phyloP scores from a whole-genome alignment of 345 rosid species.

The Bretschneidera sinensis region DNA sequence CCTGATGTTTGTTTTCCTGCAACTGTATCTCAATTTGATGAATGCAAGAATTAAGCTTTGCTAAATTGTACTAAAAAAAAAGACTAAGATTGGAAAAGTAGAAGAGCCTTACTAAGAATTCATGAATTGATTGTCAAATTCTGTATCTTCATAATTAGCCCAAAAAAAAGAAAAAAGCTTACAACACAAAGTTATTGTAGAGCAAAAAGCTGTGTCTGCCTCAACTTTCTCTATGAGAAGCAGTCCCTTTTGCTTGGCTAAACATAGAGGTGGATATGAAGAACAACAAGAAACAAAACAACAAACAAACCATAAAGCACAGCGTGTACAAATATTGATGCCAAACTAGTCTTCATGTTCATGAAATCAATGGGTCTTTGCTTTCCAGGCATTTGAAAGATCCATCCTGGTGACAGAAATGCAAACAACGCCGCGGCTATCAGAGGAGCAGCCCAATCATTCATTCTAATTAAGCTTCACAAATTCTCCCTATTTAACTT shows the following conservation, averaged over 20 bases:
- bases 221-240: not conserved
- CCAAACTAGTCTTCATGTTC: slow-evolving; percentile 83
- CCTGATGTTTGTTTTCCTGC: too few species aligned
- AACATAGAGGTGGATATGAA: slow-evolving; percentile 60
- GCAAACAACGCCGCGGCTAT: slow-evolving; percentile 88
- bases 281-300: slow-evolving; percentile 62
- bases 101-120: too few species aligned
- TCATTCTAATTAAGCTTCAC: slow-evolving; percentile 33
- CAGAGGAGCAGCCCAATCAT: slow-evolving; percentile 87
- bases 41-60: too few species aligned
- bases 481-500: slow-evolving; percentile 12
- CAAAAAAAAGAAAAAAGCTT: too few species aligned
- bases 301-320: slow-evolving; percentile 68
- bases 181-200: not conserved
- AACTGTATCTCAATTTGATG: too few species aligned
- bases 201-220: not conserved
- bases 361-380: slow-evolving; percentile 60
- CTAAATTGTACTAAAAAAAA: too few species aligned
- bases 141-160: too few species aligned
- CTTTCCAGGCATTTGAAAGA: slow-evolving; percentile 74
- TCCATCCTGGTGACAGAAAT: slow-evolving; percentile 67
- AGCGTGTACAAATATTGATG: slow-evolving; percentile 68
- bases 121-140: too few species aligned
- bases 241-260: slow-evolving; percentile 11
- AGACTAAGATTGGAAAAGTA: too few species aligned